phyloP scores from a whole-genome alignment of 371 early-diverging fungal species.

The Lichtheimia ramosa region DNA sequence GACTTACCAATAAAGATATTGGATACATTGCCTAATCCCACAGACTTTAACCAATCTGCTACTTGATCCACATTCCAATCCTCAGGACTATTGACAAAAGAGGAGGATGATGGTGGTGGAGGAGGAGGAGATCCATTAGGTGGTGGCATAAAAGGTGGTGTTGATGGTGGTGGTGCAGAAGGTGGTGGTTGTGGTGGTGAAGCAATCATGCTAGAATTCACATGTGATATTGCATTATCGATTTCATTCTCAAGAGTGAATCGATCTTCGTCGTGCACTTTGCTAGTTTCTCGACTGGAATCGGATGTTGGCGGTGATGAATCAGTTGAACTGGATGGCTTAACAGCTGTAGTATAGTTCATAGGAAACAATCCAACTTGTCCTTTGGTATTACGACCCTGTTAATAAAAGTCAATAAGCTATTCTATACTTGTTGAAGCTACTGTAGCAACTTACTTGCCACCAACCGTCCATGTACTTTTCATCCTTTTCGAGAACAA shows the following conservation, averaged over 20 bases:
- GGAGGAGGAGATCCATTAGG: constrained; percentile 12
- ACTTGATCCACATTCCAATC: constrained; percentile 65
- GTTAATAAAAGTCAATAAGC: neutral
- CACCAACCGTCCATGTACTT: constrained; percentile 87
- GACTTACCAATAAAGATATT: constrained; percentile 63
- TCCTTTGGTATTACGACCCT: constrained; percentile 66
- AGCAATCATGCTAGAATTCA: neutral
- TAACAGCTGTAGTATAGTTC: constrained; percentile 53
- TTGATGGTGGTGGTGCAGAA: neutral
- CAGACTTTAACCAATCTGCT: constrained; percentile 56
- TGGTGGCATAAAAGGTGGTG: constrained; percentile 8
- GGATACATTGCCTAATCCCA: constrained; percentile 54
- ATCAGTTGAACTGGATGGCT: constrained; percentile 7
- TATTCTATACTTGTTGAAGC: too few species aligned
- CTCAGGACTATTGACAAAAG: constrained; percentile 16
- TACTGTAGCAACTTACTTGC: constrained; percentile 59
- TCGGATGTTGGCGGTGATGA: constrained; percentile 10
- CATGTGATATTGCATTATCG: constrained; percentile 20
- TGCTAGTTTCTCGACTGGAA: constrained; percentile 7
- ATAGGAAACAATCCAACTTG: constrained; percentile 69
- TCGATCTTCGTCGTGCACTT: neutral
- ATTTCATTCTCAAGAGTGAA: constrained; percentile 16
- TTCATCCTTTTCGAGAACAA: constrained; percentile 80
- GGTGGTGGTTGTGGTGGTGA: neutral
- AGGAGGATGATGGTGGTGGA: constrained; percentile 2